Conservation (phyloP, 2,329 filamentous ascomycete species). For the Apiospora rasikravindrae region DNA sequence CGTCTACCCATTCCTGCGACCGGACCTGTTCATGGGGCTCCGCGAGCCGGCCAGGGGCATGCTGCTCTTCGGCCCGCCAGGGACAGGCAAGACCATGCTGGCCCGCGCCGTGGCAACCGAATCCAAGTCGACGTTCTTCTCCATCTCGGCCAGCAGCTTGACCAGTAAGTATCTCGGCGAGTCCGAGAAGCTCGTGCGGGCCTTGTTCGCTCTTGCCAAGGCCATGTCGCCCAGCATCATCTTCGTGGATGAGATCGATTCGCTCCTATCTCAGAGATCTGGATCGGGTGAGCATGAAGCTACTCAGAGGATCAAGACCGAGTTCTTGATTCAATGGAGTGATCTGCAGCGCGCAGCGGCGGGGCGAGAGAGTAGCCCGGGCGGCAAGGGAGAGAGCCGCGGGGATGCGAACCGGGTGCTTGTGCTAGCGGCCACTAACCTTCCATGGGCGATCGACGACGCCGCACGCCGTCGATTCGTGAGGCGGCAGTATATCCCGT, state of each 20-base stretch:
- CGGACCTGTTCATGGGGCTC: constrained; percentile 93
- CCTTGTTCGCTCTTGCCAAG: constrained; percentile 89
- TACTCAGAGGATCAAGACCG: constrained; percentile 92
- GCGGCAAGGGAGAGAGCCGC: constrained; percentile 63
- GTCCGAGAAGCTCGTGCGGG: constrained; percentile 93
- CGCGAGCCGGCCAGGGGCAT: constrained; percentile 94
- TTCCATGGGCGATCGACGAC: constrained; percentile 98
- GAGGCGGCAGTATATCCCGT: constrained; percentile 90
- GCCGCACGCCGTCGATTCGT: constrained; percentile 91
- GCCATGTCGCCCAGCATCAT: constrained; percentile 92
- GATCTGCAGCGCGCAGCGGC: constrained; percentile 91
- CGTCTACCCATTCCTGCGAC: constrained; percentile 93
- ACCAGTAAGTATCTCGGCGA: constrained; percentile 97
- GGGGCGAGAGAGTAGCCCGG: constrained; percentile 71
- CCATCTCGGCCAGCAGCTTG: constrained; percentile 90
- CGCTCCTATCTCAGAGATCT: constrained; percentile 81
- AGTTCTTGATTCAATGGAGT: constrained; percentile 97
- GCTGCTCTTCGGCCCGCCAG: constrained; percentile 93
- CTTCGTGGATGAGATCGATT: constrained; percentile 98
- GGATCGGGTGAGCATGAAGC: constrained; percentile 91
- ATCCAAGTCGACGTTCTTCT: constrained; percentile 94
- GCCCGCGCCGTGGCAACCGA: constrained; percentile 94
- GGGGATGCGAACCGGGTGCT: constrained; percentile 89
- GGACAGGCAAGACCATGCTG: constrained; percentile 99
- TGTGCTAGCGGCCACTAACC: constrained; percentile 91